Base-by-base conservation (phyloP, 2,329 filamentous ascomycete genomes). In the Aureobasidium sp. region DNA sequence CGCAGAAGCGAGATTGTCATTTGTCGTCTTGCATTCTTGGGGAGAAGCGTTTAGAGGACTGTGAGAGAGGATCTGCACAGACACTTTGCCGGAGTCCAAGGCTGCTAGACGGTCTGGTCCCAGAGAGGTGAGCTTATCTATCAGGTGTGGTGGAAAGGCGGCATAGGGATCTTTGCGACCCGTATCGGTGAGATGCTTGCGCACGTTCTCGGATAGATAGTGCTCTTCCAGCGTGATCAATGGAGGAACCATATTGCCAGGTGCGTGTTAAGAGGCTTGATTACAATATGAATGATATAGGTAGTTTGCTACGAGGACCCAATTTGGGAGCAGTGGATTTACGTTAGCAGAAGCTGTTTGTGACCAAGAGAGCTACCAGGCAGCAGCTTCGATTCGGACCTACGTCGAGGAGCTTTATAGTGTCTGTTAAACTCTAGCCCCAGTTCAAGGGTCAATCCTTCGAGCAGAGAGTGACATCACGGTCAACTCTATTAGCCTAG, bases 141-240 rank as follows among this genome's bases (percentile, higher is more conserved):
- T 48, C 24, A 59, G 36, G 5, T 39, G 32, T 6, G 34, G 3
- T 6, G 63, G 63, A 43, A 65, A 62, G 2, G 32, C 1, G 9
- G 27, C 17, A 27, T 63, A 64, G 5, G 50, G 20, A 66, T 67
- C 56, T 17, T 37, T 1, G 2, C 39, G 37, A 6, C 53, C 39
- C 3, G 53, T 44, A 66, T 66, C 39, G 4, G 15, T 6, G 15
- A 61, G 41, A 27, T 47, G 24, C 27, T 51, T 50, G 51, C 57
- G 63, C 39, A 62, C 29, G 10, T 61, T 43, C 12, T 61, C 13
- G 29, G 71, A 71, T 63, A 73, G 67, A 66, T 72, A 74, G 63
- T 74, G 72, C 65, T 74, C 72, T 60, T 74, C 72, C 27, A 74
- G 71, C 2, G 72, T 71, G 53, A 74, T 74, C 12, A 72, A 66